Conservation (phyloP, 257 asterid genomes). For the Marsdenia floribunda region DNA sequence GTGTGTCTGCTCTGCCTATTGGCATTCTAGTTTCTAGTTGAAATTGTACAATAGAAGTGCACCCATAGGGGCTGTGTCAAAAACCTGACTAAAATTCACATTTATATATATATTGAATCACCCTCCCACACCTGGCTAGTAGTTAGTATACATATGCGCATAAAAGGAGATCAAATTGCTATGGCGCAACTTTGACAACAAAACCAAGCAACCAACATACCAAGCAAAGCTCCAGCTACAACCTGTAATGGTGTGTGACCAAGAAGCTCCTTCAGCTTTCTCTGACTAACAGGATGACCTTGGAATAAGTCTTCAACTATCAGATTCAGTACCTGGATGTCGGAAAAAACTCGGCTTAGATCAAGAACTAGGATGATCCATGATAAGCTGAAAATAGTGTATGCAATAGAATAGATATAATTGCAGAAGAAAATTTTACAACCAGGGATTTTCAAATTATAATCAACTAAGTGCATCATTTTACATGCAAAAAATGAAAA, state of each 20-base stretch:
- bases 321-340: conserved; percentile 67
- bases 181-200: conserved; percentile 51
- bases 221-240: conserved; percentile 83
- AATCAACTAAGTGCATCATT: too few relatives aligned
- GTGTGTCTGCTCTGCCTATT: too few relatives aligned
- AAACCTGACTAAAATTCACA: too few relatives aligned
- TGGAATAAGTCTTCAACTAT: conserved; percentile 77
- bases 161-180: conserved; percentile 22
- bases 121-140: too few relatives aligned
- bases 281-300: conserved; percentile 90
- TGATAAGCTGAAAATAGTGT: neutral
- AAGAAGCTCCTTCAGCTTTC: conserved; percentile 90
- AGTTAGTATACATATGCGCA: too few relatives aligned
- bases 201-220: conserved; percentile 60
- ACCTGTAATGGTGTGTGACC: conserved; percentile 94
- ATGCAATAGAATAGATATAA: neutral
- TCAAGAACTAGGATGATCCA: neutral
- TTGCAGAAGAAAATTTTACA: neutral
- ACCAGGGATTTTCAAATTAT: too few relatives aligned
- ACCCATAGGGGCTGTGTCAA: too few relatives aligned
- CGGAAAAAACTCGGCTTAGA: neutral
- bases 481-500: too few relatives aligned
- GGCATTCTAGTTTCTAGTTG: too few relatives aligned
- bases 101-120: too few relatives aligned
- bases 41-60: too few relatives aligned